These are phyloP conservation scores for Acanthamoeba healyi DNA, from an alignment of 208 protist genomes.

Conservation along the genomic window DNA sequence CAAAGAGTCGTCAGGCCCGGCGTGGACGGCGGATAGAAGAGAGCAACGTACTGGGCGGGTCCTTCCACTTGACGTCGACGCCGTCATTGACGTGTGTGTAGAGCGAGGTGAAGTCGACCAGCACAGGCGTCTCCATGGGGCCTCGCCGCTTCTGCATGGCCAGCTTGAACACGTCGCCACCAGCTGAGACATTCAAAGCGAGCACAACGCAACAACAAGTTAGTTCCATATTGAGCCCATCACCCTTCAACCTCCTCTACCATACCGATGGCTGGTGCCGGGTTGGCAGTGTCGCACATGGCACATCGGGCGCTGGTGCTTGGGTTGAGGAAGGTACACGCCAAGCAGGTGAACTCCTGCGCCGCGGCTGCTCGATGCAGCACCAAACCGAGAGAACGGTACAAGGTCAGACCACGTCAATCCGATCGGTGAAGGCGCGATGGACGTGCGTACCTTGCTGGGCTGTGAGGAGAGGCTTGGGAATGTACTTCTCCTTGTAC, in stretches of 20 bases:
- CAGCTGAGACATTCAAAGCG: no score
- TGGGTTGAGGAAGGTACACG: conserved; percentile 3
- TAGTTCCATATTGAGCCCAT: background rate
- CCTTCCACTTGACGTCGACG: background rate
- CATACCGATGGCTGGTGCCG: background rate
- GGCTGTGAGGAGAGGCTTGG: background rate
- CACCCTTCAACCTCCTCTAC: background rate
- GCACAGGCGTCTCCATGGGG: background rate
- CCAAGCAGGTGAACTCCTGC: conserved; percentile 15
- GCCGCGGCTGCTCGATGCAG: background rate
- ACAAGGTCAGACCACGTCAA: background rate
- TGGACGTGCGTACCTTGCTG: background rate
- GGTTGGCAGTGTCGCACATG: conserved; percentile 13
- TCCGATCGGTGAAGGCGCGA: no score
- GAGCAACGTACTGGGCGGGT: background rate
- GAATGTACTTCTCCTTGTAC: conserved; percentile 3
- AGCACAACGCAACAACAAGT: no score
- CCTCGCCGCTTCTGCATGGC: background rate
- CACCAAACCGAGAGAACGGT: background rate
- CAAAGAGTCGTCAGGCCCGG: no score
- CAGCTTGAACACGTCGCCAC: background rate
- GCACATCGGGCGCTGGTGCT: background rate
- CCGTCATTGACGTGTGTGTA: background rate
- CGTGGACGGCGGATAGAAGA: background rate
- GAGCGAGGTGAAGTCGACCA: conserved; percentile 12